A percentile compares a stretch with the other conserved stretches of the same genome.
Evolutionary conservation across 257 asterid species (phyloP).

Genomic region (Gardenia jasminoides): DNA sequence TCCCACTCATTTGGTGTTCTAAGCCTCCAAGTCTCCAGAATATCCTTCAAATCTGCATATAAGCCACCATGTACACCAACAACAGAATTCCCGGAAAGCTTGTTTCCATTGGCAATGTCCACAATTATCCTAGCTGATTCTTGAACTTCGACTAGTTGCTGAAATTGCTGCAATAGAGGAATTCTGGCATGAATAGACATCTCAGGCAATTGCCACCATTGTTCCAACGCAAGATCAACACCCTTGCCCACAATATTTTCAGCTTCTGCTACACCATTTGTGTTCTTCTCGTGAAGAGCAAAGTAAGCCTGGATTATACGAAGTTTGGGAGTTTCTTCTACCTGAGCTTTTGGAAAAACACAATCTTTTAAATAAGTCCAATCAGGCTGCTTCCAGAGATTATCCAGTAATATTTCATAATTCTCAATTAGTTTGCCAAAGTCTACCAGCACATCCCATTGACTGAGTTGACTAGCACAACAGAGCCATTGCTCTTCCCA

Average conservation of each 20-base stretch:
- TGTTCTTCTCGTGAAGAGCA: conserved; percentile 94
- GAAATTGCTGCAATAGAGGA: conserved; percentile 96
- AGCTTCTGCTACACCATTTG: conserved; percentile 87
- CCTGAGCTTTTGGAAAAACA: conserved; percentile 95
- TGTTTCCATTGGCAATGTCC: conserved; percentile 91
- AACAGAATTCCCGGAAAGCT: conserved; percentile 75
- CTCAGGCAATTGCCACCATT: conserved; percentile 99
- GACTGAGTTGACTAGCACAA: conserved; percentile 96
- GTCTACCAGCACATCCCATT: conserved; percentile 94
- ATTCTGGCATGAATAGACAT: conserved; percentile 94
- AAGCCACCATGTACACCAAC: conserved; percentile 78
- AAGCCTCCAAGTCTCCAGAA: conserved; percentile 98
- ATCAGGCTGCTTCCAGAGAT: conserved; percentile 99
- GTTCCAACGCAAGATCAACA: conserved; percentile 96
- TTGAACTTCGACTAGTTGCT: conserved; percentile 97
- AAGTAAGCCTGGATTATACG: conserved; percentile 93
- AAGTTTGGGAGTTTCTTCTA: conserved; percentile 95
- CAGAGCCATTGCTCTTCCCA: conserved; percentile 99
- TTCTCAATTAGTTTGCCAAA: conserved; percentile 92
- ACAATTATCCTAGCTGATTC: conserved; percentile 90
- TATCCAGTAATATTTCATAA: conserved; percentile 88
- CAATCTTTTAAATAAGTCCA: conserved; percentile 89
- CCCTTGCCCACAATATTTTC: conserved; percentile 93
- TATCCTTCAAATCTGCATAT: conserved; percentile 96
- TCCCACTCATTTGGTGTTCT: conserved; percentile 99